A percentile compares a stretch with the other conserved stretches of the same genome.
Evolutionary conservation across 2,329 filamentous ascomycete genomes (phyloP).

Genomic region (Nemania bipapillata): DNA sequence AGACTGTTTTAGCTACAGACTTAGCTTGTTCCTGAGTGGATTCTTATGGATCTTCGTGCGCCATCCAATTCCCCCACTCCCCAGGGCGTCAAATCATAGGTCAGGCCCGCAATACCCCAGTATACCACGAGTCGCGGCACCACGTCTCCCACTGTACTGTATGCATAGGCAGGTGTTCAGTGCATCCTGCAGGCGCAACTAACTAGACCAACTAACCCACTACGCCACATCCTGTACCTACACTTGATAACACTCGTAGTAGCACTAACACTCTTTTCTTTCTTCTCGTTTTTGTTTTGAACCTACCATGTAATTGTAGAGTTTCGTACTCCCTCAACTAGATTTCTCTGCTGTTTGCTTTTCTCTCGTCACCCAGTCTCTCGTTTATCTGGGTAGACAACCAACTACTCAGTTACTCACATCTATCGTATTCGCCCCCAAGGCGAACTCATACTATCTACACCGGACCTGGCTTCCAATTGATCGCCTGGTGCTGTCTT

Average conservation of each 20-base stretch:
- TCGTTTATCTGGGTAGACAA: slow-evolving; percentile 43
- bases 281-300: slow-evolving; percentile 9
- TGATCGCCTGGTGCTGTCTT: slow-evolving; percentile 49
- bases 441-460: background rate
- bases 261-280: background rate
- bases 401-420: slow-evolving; percentile 25
- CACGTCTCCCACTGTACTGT: background rate
- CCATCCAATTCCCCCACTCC: slow-evolving; percentile 5
- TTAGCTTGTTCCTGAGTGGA: background rate
- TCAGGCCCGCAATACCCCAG: background rate
- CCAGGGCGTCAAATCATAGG: slow-evolving; percentile 5
- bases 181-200: background rate
- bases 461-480: slow-evolving; percentile 36
- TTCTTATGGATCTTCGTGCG: background rate
- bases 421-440: slow-evolving; percentile 10
- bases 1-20: slow-evolving; percentile 11
- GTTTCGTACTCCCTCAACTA: slow-evolving; percentile 11
- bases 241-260: background rate
- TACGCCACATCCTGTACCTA: background rate
- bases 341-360: slow-evolving; percentile 14
- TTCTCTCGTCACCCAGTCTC: slow-evolving; percentile 37
- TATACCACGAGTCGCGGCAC: slow-evolving; percentile 6
- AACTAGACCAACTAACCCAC: background rate
- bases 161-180: background rate
- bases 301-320: slow-evolving; percentile 10